Percentiles rank a stretch among this genome's conserved stretches.
Conservation (phyloP, 257 asterid species). For the Nicotiana otophora region DNA sequence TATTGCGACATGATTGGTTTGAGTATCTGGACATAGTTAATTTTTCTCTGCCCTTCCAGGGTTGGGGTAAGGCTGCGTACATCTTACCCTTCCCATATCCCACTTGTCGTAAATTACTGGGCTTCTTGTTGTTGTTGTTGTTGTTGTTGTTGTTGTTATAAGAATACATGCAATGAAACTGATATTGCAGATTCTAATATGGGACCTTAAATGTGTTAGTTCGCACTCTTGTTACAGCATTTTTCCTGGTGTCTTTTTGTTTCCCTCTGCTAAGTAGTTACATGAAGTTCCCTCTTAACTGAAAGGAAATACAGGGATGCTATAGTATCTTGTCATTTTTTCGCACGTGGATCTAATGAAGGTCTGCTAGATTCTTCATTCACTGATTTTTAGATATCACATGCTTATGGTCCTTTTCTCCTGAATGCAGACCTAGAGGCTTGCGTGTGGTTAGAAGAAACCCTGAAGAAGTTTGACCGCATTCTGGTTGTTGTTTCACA, state of each 20-base stretch:
- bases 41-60: too few species aligned
- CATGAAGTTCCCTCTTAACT: background rate
- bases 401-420: background rate
- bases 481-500: constrained; percentile 95
- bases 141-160: too few species aligned
- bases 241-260: background rate
- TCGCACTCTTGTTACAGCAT: background rate
- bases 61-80: too few species aligned
- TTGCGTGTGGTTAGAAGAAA: constrained; percentile 97
- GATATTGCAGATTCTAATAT: background rate
- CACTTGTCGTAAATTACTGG: too few species aligned
- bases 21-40: background rate
- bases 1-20: background rate
- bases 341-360: background rate
- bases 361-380: background rate
- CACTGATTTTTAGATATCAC: background rate
- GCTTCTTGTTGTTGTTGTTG: too few species aligned
- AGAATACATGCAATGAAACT: background rate
- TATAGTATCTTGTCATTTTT: background rate
- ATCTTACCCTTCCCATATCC: too few species aligned
- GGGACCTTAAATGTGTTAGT: background rate
- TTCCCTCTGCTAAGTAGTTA: background rate
- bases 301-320: background rate
- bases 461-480: constrained; percentile 73
- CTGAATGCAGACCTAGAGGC: constrained; percentile 75